Evolutionary conservation across 2,329 filamentous ascomycete genomes (phyloP).

Genomic region (Thielaviopsis euricoi): DNA sequence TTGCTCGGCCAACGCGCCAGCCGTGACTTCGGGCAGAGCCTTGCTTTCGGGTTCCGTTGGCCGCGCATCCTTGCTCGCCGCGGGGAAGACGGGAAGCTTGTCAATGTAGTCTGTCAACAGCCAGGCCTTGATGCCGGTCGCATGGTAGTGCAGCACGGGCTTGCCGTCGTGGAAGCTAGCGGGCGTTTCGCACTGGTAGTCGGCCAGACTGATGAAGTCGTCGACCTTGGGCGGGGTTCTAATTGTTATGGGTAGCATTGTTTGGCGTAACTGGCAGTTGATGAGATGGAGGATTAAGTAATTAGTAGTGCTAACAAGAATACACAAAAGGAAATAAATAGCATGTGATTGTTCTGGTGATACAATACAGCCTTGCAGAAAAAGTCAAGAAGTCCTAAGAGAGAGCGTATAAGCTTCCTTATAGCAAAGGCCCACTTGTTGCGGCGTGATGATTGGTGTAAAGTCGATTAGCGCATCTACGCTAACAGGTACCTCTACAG

Average conservation of each 20-base stretch:
- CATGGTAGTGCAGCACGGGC: constrained; percentile 52
- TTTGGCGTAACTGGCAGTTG: background rate
- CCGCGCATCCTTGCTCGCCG: constrained; percentile 18
- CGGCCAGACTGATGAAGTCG: constrained; percentile 47
- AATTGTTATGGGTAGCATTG: constrained; percentile 34
- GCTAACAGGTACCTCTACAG: too few relatives aligned
- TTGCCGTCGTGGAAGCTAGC: constrained; percentile 54
- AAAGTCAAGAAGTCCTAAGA: too few relatives aligned
- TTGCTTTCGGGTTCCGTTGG: constrained; percentile 18
- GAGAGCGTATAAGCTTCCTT: too few relatives aligned
- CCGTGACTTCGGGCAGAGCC: constrained; percentile 20
- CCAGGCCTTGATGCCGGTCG: constrained; percentile 38
- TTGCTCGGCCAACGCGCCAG: constrained; percentile 26
- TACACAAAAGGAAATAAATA: background rate
- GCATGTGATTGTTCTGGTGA: background rate
- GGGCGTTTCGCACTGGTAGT: constrained; percentile 59
- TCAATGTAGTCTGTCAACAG: constrained; percentile 37
- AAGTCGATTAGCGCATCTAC: background rate
- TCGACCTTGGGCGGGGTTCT: constrained; percentile 35
- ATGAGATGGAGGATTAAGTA: constrained; percentile 1
- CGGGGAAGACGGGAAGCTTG: constrained; percentile 36
- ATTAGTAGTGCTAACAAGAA: too few relatives aligned
- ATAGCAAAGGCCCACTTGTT: background rate
- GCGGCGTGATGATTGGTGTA: background rate
- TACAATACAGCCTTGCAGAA: background rate